phyloP scores from a whole-genome alignment of 495 filamentous ascomycete species.

The Amphirosellinia nigrospora region DNA sequence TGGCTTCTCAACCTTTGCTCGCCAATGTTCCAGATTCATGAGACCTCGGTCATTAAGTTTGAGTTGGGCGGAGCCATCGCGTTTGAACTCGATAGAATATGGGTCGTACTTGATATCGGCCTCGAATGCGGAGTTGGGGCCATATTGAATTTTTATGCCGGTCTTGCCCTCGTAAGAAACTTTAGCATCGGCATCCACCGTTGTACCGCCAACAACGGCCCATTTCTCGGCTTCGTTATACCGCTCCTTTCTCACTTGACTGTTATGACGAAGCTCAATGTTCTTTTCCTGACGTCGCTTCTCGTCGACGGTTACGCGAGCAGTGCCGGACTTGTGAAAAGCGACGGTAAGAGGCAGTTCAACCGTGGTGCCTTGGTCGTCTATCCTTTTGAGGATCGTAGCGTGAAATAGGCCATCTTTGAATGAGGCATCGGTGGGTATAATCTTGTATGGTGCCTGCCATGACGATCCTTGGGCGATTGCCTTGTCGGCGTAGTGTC shows the following conservation, averaged over 20 bases:
- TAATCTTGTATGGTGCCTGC: conserved; percentile 82
- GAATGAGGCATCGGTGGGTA: conserved; percentile 72
- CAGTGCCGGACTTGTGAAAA: conserved; percentile 86
- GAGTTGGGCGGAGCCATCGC: conserved; percentile 81
- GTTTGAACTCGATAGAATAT: conserved; percentile 83
- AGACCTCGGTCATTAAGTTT: conserved; percentile 86
- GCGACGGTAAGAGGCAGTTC: conserved; percentile 82
- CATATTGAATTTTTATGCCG: conserved; percentile 79
- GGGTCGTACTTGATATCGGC: conserved; percentile 82
- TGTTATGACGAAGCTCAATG: conserved; percentile 83
- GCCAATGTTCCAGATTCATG: conserved; percentile 95
- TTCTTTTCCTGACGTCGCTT: conserved; percentile 86
- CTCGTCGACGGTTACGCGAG: conserved; percentile 87
- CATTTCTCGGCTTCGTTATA: conserved; percentile 91
- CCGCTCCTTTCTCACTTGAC: conserved; percentile 84
- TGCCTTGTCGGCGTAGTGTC: conserved; percentile 82
- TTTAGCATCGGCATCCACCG: conserved; percentile 69
- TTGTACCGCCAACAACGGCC: conserved; percentile 81
- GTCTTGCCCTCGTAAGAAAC: conserved; percentile 62
- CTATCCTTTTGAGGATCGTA: conserved; percentile 75
- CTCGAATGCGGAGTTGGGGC: conserved; percentile 74
- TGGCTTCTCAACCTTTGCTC: conserved; percentile 78
- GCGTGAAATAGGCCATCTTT: conserved; percentile 81
- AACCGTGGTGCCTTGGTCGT: conserved; percentile 64
- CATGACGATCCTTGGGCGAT: conserved; percentile 67